Conservation (phyloP, 225 moss, liverwort and hornwort species). For the Sphagnum tenellum region DNA sequence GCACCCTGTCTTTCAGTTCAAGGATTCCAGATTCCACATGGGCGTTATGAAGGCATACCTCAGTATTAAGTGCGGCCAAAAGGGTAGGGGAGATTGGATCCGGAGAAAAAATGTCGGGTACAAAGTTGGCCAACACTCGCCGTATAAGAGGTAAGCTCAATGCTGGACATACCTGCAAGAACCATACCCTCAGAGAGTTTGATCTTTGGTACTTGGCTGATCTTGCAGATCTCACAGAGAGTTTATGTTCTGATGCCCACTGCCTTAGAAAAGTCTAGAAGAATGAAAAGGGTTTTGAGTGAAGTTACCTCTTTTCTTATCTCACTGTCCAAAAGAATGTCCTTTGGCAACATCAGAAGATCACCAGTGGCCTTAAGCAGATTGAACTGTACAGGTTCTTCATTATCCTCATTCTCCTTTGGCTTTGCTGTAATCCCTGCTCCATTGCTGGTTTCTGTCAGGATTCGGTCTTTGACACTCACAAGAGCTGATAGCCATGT, state of each 20-base stretch:
- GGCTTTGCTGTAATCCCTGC: slow-evolving; percentile 6
- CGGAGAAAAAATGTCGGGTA: slow-evolving; percentile 89
- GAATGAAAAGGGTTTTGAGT: too few species aligned
- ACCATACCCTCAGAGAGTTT: background rate
- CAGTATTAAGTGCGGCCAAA: slow-evolving; percentile 84
- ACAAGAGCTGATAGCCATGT: slow-evolving; percentile 83
- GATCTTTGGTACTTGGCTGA: background rate
- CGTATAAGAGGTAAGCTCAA: slow-evolving; percentile 78
- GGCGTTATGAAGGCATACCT: slow-evolving; percentile 36
- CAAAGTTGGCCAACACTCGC: slow-evolving; percentile 76
- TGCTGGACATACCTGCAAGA: slow-evolving; percentile 83
- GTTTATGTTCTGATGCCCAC: too few species aligned
- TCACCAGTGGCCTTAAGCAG: slow-evolving; percentile 90
- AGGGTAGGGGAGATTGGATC: slow-evolving; percentile 91
- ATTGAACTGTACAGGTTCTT: slow-evolving; percentile 77
- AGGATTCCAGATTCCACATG: too few species aligned
- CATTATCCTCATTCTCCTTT: slow-evolving; percentile 43
- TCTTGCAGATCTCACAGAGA: too few species aligned
- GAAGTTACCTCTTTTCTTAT: slow-evolving; percentile 75
- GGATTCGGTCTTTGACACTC: slow-evolving; percentile 68
- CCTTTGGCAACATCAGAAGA: slow-evolving; percentile 85
- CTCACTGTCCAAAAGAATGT: slow-evolving; percentile 61
- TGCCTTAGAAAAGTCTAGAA: too few species aligned
- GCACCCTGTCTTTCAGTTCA: too few species aligned
- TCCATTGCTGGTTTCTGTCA: slow-evolving; percentile 31